Percentiles rank a stretch among this genome's conserved stretches.
Evolutionary conservation across 2,329 filamentous ascomycete genomes (phyloP).

Genomic region (Pseudophaeomoniella oleicola): DNA sequence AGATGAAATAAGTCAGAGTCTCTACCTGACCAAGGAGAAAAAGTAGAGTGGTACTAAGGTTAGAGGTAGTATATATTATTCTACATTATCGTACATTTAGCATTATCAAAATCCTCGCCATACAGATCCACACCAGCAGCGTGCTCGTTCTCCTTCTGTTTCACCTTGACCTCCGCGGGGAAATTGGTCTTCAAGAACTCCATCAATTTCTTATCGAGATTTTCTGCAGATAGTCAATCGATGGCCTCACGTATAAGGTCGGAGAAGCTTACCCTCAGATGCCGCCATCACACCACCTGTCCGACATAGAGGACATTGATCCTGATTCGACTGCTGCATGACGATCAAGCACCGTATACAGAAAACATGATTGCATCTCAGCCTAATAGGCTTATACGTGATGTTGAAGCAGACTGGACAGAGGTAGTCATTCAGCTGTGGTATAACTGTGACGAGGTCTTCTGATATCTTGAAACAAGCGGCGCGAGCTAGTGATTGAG

Average conservation of each 20-base stretch:
- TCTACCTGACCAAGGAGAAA: too few species aligned
- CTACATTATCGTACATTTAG: constrained; percentile 20
- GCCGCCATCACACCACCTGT: constrained; percentile 56
- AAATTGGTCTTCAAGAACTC: constrained; percentile 64
- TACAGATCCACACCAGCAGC: constrained; percentile 62
- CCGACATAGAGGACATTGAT: constrained; percentile 63
- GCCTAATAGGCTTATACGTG: constrained; percentile 65
- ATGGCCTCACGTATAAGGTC: background rate
- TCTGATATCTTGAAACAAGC: constrained; percentile 61
- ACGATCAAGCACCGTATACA: constrained; percentile 74
- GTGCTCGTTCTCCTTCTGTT: constrained; percentile 56
- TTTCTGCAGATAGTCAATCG: constrained; percentile 29
- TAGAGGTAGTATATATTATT: too few species aligned
- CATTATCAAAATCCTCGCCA: constrained; percentile 44
- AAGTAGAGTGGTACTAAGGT: too few species aligned
- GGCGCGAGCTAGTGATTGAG: constrained; percentile 55
- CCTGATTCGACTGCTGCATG: constrained; percentile 56
- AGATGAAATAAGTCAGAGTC: too few species aligned
- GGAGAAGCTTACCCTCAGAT: constrained; percentile 39
- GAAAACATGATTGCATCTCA: constrained; percentile 63
- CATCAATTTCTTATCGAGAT: constrained; percentile 54
- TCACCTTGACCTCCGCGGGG: constrained; percentile 52
- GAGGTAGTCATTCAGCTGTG: constrained; percentile 70
- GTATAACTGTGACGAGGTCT: constrained; percentile 58
- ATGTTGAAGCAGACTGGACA: constrained; percentile 70